Evolutionary conservation across 805 yeast genomes (phyloP).

Genomic region (Barnettozyma populi): DNA sequence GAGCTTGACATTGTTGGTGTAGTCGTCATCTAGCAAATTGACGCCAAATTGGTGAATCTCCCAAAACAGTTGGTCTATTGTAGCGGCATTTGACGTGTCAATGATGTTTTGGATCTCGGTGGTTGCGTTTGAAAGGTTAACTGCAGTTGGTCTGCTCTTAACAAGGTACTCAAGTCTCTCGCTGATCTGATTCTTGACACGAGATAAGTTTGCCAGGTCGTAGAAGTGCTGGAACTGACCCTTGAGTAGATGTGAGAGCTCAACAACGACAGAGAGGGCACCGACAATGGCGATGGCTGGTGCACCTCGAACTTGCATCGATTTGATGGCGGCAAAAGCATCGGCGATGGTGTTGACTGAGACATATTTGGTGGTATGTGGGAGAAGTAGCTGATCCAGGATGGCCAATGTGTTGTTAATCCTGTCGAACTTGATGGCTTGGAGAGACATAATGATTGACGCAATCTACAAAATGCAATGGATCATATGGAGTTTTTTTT

Average conservation of each 20-base stretch:
- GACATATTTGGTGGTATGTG: slow-evolving; percentile 71
- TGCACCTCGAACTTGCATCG: slow-evolving; percentile 96
- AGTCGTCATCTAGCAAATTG: slow-evolving; percentile 65
- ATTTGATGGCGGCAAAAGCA: slow-evolving; percentile 77
- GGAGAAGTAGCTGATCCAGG: slow-evolving; percentile 78
- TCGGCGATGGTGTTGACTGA: slow-evolving; percentile 58
- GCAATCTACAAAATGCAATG: neutral
- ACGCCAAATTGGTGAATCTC: slow-evolving; percentile 41
- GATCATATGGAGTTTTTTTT: neutral
- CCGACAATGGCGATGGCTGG: slow-evolving; percentile 98
- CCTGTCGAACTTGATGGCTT: slow-evolving; percentile 66
- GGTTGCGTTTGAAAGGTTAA: slow-evolving; percentile 73
- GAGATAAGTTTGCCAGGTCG: slow-evolving; percentile 27
- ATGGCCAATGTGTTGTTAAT: slow-evolving; percentile 44
- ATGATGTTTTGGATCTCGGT: slow-evolving; percentile 32
- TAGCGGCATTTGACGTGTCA: slow-evolving; percentile 22
- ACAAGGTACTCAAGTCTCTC: slow-evolving; percentile 59
- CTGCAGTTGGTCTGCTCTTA: slow-evolving; percentile 92
- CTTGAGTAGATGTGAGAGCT: slow-evolving; percentile 35
- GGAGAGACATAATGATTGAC: slow-evolving; percentile 33
- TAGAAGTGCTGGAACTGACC: slow-evolving; percentile 28
- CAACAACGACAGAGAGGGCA: slow-evolving; percentile 76
- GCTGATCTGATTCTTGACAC: slow-evolving; percentile 34
- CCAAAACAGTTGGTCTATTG: slow-evolving; percentile 27
- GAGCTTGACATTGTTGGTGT: slow-evolving; percentile 67